Evolutionary conservation across 352 stramenopile species (phyloP), one percentile per base, ranked within the genome.

Genomic region (Pythium inflatum): DNA sequence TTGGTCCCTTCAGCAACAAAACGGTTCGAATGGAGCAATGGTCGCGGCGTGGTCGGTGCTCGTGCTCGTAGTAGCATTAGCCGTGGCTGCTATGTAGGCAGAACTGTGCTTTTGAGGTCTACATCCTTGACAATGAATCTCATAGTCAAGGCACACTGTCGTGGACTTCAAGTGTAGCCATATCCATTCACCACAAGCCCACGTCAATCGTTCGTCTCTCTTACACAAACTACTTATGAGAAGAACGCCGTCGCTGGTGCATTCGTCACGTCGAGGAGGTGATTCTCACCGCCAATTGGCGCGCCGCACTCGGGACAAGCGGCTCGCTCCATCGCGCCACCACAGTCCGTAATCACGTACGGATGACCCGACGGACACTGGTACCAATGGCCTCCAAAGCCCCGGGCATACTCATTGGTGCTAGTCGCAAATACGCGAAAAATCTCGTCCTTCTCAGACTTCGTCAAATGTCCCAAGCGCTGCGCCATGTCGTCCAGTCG

Each of bases 271-370:
- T 54, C 24, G 34, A 68, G 40, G 22, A 11, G 48, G 24, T 96
- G 89, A 22, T 80, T 66, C 2, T 25, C 20, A 9, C 89, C 88
- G 20, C 89, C 89, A 8, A 97, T 77, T 25, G 48, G 40, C 9
- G 75, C 87, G 11, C 78, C 77, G 73, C 89, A 97, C 57, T 97
- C 89, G 2, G 82, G 75, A 43, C 89, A 97, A 2, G 22, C 65
- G 8, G 75, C 67, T 61, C 71, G 46, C 55, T 94, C 46, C 85
- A 94, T 97, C 7, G 88, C 82, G 50, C 81, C 78, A 28, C 89
- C 87, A 62, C 89, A 97, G 49, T 95, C 86, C 12, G 83, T 87
- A 54, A 97, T 92, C 45, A 87, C 85, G 60, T 95, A 95, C 40
- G 87, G 88, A 67, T 97, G 89, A 4, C 88, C 88, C 70, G 93